Base-by-base conservation (phyloP, 2,329 filamentous ascomycete species). In the Xylaria arbuscula region DNA sequence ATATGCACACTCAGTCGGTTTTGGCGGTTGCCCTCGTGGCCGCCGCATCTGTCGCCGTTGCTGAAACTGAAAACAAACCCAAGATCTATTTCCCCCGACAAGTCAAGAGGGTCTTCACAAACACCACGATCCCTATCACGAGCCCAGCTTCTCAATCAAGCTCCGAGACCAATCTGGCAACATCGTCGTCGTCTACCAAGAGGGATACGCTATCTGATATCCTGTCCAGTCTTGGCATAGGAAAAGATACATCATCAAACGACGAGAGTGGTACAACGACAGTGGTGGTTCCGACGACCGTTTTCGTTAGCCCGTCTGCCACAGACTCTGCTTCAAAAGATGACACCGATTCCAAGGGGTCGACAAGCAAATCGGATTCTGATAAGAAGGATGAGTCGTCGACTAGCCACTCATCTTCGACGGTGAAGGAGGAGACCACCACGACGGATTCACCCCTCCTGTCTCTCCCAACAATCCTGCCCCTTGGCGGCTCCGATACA, bases 31-130 rank as follows among this genome's bases (percentile, higher is more conserved):
- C 79, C 72, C 73, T 80, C 4, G 75, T 80, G 76, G 80, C 80
- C 60, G 73, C 79, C 45, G 76, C 81, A 62, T 80, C 81, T 15
- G 66, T 82, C 63, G 77, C 76, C 47, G 73, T 66, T 67, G 81
- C 81, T 54, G 76, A 80, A 57, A 58, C 72, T 19, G 72, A 76
- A 42, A 76, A 80, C 42, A 74, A 78, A 73, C 81, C 81, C 5
- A 80, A 74, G 75, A 82, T 82, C 69, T 84, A 83, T 75, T 83
- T 81, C 66, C 81, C 82, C 2, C 75, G 80, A 55, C 78, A 82
- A 24, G 78, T 83, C 40, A 84, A 83, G 73, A 79, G 82, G 62
- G 77, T 79, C 63, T 75, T 80, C 53, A 77, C 75, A 11, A 79
- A 80, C 58, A 75, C 74, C 54, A 79, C 78, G 34, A 76, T 71